Evolutionary conservation across 1,139 yeast genomes (phyloP).

Genomic region (Barnettozyma hawaiiensis): DNA sequence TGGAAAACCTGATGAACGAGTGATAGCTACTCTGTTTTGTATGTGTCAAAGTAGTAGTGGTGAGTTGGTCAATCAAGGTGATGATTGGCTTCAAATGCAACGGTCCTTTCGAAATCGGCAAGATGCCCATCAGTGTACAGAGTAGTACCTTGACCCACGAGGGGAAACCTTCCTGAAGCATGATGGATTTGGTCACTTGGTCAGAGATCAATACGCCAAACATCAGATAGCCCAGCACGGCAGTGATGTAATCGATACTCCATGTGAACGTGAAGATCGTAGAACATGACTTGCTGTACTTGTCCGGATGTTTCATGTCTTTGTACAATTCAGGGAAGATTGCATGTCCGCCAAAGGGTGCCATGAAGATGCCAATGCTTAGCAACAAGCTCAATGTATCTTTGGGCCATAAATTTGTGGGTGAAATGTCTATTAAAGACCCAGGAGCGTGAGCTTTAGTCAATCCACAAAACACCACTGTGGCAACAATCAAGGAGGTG

Average conservation of each 20-base stretch:
- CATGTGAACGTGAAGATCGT: conserved; percentile 55
- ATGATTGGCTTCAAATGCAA: conserved; percentile 71
- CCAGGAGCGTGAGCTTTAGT: conserved; percentile 47
- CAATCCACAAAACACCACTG: conserved; percentile 47
- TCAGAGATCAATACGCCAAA: conserved; percentile 63
- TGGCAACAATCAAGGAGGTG: conserved; percentile 43
- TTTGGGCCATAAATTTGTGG: conserved; percentile 41
- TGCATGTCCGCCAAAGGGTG: conserved; percentile 80
- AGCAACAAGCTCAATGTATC: conserved; percentile 38
- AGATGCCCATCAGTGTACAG: conserved; percentile 58
- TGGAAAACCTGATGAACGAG: conserved; percentile 9
- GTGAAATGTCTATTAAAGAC: conserved; percentile 45
- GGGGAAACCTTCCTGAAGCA: conserved; percentile 65
- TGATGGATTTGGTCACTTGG: conserved; percentile 67
- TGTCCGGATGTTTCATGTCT: conserved; percentile 63
- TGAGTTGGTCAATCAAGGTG: conserved; percentile 46
- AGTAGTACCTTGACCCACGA: conserved; percentile 47
- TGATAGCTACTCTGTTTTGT: not conserved
- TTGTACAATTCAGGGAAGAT: conserved; percentile 64
- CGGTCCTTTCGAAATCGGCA: conserved; percentile 77
- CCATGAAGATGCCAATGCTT: conserved; percentile 63
- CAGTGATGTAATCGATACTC: conserved; percentile 59
- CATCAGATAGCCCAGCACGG: conserved; percentile 69
- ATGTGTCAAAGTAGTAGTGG: conserved; percentile 24
- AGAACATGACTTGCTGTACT: conserved; percentile 37